Base-by-base conservation (phyloP, 2,329 filamentous ascomycete species). In the Neurospora crassa region DNA sequence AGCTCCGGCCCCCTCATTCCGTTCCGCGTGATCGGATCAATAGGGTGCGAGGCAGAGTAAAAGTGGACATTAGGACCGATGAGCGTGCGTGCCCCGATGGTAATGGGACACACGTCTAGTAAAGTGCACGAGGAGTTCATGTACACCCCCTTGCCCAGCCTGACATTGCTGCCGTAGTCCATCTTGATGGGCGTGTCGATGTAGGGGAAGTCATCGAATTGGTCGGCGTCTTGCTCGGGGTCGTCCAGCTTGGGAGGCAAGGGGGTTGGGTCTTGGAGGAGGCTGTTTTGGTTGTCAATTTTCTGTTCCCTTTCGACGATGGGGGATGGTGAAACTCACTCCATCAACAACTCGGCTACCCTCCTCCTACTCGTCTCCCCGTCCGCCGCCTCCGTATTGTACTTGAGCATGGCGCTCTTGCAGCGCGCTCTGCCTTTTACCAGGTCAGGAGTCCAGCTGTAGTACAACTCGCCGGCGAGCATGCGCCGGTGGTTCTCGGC, bases 81-180 rank as follows among this genome's bases (percentile, higher is more conserved):
- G 37, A 97, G 82, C 1, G 92, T 95, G 70, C 93, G 88, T 5
- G 89, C 87, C 0, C 94, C 94, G 68, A 97, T 88, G 0, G 85
- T 89, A 71, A 96, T 91, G 40, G 84, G 80, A 78, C 90, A 92
- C 1, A 91, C 94, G 78, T 97, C 94, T 40, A 96, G 82, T 78
- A 93, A 91, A 6, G 89, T 90, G 76, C 88, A 90, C 80, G 93
- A 90, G 78, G 86, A 89, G 81, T 87, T 97, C 79, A 97, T 85
- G 77, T 90, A 96, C 16, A 92, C 91, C 70, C 89, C 88, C 67
- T 87, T 82, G 20, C 92, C 93, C 8, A 94, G 79, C 71, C 85
- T 87, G 67, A 95, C 83, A 73, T 96, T 94, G 76, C 85, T 90
- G 3, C 93, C 93, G 76, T 96, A 95, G 80, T 96, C 93, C 72